These are phyloP conservation scores for Trematosphaeria pertusa DNA, from an alignment of 2,329 filamentous ascomycete genomes.

Conservation along the genomic window DNA sequence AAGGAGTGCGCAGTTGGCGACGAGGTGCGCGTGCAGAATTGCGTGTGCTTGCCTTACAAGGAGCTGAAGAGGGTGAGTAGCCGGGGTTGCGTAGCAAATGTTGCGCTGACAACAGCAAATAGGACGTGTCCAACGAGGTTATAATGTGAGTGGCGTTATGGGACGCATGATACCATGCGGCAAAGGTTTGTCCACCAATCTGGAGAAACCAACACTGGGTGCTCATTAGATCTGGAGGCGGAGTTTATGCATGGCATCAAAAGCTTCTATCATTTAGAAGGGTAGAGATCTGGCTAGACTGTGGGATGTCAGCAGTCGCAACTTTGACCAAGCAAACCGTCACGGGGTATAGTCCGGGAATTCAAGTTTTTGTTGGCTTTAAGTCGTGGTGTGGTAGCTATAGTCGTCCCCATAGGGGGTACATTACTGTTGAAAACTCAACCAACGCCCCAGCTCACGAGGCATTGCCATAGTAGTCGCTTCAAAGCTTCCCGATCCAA, in stretches of 20 bases:
- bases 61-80: conserved; percentile 88
- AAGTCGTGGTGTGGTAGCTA: too few relatives aligned
- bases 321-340: too few relatives aligned
- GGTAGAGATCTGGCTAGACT: conserved; percentile 16
- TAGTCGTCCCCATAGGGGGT: too few relatives aligned
- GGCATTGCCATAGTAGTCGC: background rate
- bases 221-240: conserved; percentile 3
- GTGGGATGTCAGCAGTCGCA: too few relatives aligned
- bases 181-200: too few relatives aligned
- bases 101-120: conserved; percentile 17
- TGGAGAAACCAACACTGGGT: background rate
- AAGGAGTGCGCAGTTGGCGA: conserved; percentile 96
- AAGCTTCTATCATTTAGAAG: conserved; percentile 11
- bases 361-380: too few relatives aligned
- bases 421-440: too few relatives aligned
- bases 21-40: conserved; percentile 96
- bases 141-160: conserved; percentile 74
- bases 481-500: background rate
- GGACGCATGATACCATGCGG: conserved; percentile 24
- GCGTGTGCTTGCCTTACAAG: conserved; percentile 96
- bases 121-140: conserved; percentile 85
- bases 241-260: conserved; percentile 16
- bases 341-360: too few relatives aligned
- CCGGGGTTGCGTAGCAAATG: conserved; percentile 65
- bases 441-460: too few relatives aligned